Evolutionary conservation across 2,329 filamentous ascomycete species (phyloP).

Genomic region (Aureobasidium uvarum): DNA sequence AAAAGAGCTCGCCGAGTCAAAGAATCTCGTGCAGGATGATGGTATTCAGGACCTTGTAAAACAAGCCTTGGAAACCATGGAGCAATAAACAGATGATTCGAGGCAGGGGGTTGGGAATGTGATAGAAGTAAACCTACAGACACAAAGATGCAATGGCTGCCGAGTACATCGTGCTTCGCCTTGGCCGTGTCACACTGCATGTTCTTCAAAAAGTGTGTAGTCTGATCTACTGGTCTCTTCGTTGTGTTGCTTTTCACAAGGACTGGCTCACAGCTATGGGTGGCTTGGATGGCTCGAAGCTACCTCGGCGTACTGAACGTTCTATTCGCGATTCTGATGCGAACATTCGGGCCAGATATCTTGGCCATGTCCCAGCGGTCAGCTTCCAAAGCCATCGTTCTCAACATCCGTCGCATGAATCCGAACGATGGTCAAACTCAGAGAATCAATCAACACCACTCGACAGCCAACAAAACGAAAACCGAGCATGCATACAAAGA

Average conservation of each 20-base stretch:
- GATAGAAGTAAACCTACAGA: not conserved
- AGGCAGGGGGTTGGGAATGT: not conserved
- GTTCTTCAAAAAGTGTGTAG: no score
- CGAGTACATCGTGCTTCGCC: no score
- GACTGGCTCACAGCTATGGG: not conserved
- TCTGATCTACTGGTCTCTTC: no score
- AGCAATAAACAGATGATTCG: not conserved
- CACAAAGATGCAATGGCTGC: not conserved
- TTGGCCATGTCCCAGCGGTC: not conserved
- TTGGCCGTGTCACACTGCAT: no score
- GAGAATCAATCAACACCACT: not conserved
- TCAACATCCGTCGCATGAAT: no score
- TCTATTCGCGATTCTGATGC: not conserved
- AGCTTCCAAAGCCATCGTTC: not conserved
- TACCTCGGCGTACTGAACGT: not conserved
- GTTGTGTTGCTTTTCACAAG: no score
- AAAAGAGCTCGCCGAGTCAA: not conserved
- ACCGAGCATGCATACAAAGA: no score
- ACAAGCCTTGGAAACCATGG: not conserved
- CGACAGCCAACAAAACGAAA: no score
- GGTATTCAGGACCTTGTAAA: not conserved
- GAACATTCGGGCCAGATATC: not conserved
- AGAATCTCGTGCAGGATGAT: not conserved
- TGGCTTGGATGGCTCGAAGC: not conserved
- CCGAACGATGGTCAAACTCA: no score